Evolutionary conservation across 345 rosid species (phyloP).

Genomic region (Salix dunnii): DNA sequence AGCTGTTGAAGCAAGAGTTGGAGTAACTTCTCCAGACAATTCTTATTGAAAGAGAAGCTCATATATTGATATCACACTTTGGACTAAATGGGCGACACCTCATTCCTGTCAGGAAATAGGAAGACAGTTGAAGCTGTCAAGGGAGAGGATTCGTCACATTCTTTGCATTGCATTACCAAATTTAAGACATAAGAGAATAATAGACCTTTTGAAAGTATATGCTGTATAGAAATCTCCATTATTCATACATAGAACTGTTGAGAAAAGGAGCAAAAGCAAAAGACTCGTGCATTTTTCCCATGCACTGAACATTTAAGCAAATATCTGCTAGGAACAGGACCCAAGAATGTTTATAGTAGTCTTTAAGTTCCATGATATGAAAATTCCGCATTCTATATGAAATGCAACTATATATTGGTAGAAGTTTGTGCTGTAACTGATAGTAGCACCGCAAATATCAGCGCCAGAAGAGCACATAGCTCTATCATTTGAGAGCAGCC

Average conservation of each 20-base stretch:
- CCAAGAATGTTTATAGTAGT: background rate
- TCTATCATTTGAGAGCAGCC: background rate
- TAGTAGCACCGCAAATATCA: background rate
- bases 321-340: background rate
- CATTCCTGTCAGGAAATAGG: slow-evolving; percentile 47
- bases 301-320: background rate
- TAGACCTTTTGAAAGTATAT: slow-evolving; percentile 31
- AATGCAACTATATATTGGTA: background rate
- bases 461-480: background rate
- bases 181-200: slow-evolving; percentile 25
- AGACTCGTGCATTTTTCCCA: background rate
- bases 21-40: slow-evolving; percentile 15
- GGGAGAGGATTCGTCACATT: slow-evolving; percentile 54
- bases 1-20: slow-evolving; percentile 17
- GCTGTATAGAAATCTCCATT: slow-evolving; percentile 26
- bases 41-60: slow-evolving; percentile 34
- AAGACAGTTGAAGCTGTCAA: slow-evolving; percentile 39
- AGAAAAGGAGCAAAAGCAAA: no score
- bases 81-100: slow-evolving; percentile 48
- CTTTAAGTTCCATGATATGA: background rate
- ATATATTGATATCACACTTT: slow-evolving; percentile 36
- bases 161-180: slow-evolving; percentile 39
- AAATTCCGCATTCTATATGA: background rate
- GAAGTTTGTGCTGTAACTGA: background rate
- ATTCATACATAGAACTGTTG: background rate